Evolutionary conservation across 176 grass and related monocot species (phyloP), one percentile per base, ranked within the genome.

Genomic region (Ampelocalamus luodianensis): DNA sequence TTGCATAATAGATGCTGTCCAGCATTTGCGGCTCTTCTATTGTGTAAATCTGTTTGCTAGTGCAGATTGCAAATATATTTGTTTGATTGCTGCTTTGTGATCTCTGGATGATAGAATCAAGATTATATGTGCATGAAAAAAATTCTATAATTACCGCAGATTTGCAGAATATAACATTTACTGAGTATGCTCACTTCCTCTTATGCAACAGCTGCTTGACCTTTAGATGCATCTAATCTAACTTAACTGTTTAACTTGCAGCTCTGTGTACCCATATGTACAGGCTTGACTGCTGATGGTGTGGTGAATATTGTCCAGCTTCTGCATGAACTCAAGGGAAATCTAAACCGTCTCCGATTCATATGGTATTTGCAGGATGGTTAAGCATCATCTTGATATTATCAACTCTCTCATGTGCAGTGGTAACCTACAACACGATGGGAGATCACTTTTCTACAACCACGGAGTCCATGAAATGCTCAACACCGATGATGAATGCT

Each of bases 251-350:
- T 81, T 72, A 72, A 38, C 43, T 96, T 94, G 87, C 93, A 96
- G 93, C 90, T 94, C 54, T 93, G 82, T 86, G 88, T 96, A 45
- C 96, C 96, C 22, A 89, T 81, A 89, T 99, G 93, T 79, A 82
- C 80, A 82, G 68, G 74, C 76, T 85, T 99, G 82, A 94, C 84
- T 29, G 89, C 88, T 85, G 88, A 99, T 88, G 96, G 93, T 68
- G 67, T 99, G 59, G 75, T 96, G 10, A 90, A 92, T 60, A 77
- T 94, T 80, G 79, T 91, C 40, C 88, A 92, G 51, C 73, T 78
- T 72, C 79, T 93, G 38, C 74, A 83, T 83, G 87, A 90, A 77
- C 34, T 1, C 63, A 83, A 84, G 8, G 83, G 88, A 40, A 90
- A 91, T 83, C 34, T 93, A 64, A 91, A 80, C 51, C 79, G 38